Base-by-base conservation (phyloP, 805 yeast species). In the Suhomyces vadensis region DNA sequence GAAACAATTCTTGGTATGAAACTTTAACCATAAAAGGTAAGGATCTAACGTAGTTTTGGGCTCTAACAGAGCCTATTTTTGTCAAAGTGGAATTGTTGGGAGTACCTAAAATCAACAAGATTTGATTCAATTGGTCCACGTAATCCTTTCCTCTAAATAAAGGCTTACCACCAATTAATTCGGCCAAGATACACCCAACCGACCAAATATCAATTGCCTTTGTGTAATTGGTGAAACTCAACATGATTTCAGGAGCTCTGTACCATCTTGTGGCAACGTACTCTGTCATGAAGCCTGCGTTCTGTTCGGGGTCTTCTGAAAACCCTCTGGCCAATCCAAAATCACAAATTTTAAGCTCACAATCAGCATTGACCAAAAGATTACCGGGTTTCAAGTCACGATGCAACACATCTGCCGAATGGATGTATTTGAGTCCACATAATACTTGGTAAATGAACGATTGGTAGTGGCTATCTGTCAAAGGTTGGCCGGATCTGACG, bases 251-350 rank as follows among this genome's bases (percentile, higher is more conserved):
- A 0, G 99, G 99, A 3, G 99, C 99, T 54, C 99, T 75, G 66
- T 94, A 94, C 99, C 99, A 94, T 63, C 99, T 78, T 1, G 99
- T 94, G 24, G 99, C 98, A 21, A 94, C 99, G 61, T 94, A 94
- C 64, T 92, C 98, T 1, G 99, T 94, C 74, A 92, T 71, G 57
- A 89, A 92, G n/a, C 96, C 97, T 24, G 87, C 86, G 55, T 90
- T 89, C 55, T 83, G 87, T 48, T 83, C 91, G 0, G 90, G 87
- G 57, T 83, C 85, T 47, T 82, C 82, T 7, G 89, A 81, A 54
- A 85, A 90, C 27, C 97, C 96, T 62, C 97, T 78, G 1, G 98
- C 97, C 47, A 92, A 75, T 13, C 99, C 98, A 64, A 92, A 92
- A 67, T 94, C 99, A 71, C 98, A 92, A 39, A 92, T 88, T 63